These are phyloP conservation scores for Fragaria ananassa DNA, from an alignment of 306 rosid genomes.

Conservation along the genomic window DNA sequence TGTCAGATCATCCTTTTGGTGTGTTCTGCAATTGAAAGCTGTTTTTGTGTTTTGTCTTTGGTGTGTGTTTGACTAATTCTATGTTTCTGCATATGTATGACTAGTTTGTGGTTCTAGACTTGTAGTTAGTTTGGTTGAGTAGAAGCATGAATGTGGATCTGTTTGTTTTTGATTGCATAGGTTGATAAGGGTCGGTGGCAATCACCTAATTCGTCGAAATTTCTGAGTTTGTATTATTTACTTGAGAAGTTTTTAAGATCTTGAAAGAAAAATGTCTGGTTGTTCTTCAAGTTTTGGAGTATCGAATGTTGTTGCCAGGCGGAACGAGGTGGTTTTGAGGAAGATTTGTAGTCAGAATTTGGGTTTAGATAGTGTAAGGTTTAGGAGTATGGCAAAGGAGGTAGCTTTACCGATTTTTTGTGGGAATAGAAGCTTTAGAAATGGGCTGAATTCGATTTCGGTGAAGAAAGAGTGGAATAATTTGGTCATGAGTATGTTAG, in stretches of 20 bases:
- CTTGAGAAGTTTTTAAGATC: not conserved
- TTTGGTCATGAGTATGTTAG: conserved; percentile 37
- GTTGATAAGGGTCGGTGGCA: conserved; percentile 8
- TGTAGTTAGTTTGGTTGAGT: not conserved
- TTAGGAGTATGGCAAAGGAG: conserved; percentile 42
- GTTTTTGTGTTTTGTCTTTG: not conserved
- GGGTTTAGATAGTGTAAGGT: conserved; percentile 34
- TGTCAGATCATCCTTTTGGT: not conserved
- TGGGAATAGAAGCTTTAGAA: conserved; percentile 28
- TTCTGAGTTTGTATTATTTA: not conserved
- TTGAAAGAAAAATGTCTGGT: conserved; percentile 42
- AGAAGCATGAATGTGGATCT: not conserved
- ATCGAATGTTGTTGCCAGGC: conserved; percentile 29
- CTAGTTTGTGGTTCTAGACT: not conserved
- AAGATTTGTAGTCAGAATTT: conserved; percentile 35
- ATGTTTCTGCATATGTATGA: not conserved
- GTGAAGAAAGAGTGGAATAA: conserved; percentile 31
- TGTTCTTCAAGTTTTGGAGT: conserved; percentile 44
- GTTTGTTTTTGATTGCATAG: conserved; percentile 15
- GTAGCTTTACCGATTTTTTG: conserved; percentile 32
- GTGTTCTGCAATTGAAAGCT: not conserved
- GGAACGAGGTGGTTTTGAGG: conserved; percentile 44
- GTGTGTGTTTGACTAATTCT: not conserved
- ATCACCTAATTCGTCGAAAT: conserved; percentile 36
- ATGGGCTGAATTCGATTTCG: conserved; percentile 13